Base-by-base conservation (phyloP, 2,329 filamentous ascomycete species). In the Curvularia eragrostidis region DNA sequence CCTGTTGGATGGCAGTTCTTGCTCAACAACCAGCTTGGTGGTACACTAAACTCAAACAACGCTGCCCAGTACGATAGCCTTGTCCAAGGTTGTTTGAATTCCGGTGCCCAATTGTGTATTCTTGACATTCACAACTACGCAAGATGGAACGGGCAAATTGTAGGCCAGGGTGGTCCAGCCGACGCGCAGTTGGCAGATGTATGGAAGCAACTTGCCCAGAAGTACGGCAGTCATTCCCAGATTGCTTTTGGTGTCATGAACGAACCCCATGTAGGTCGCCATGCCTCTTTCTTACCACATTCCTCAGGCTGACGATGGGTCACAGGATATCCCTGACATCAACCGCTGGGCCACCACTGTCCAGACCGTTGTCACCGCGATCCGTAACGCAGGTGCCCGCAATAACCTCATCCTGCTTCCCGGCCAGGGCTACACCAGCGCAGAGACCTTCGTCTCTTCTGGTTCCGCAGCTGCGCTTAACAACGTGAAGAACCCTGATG, bases 211-310 rank as follows among this genome's bases (percentile, higher is more conserved):
- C 60, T 80, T 4, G 87, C 88, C 1, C 78, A 75, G 1, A 85
- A 85, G 68, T 90, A 90, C 73, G 81, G 79, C 21, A 67, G 68
- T 5, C 75, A 85, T 48, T 70, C 79, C 36, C 85, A 83, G 58
- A 75, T 90, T 24, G 79, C 84, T 3, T 88, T 90, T 63, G 87
- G 86, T 13, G 70, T 90, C 43, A 90, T 90, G 87, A 91, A 90
- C 75, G 88, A 80, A 75, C 87, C 88, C 6, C 86, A 89, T 71
- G 83, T 44, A 30, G 18, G 42, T 28, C n/a, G 42, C 24, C 3
- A 8, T 2, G 12, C 2, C 0, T 19, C 55, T 51, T 73, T 85
- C 54, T 34, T 34, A 82, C 87, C 65, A 79, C 88, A 62, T 72
- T 68, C 24, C 72, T 30, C 42, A 44, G 19, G 42, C n/a, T 44